A percentile compares a stretch with the other conserved stretches of the same genome.
Conservation (phyloP, 139 green algal genomes). For the Nannochloris sp. region DNA sequence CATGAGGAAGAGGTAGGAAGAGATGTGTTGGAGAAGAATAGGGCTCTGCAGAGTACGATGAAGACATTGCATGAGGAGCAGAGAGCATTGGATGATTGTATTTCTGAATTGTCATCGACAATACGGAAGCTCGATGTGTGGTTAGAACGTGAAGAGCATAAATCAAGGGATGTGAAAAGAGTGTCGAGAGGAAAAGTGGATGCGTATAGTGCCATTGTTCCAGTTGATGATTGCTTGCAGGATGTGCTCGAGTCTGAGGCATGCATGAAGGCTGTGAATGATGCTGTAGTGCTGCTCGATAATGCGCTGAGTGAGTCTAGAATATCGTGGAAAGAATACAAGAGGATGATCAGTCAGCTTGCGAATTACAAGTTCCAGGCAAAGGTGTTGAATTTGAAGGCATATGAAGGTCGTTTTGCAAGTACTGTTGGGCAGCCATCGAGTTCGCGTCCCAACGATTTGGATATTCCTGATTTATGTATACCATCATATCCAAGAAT, state of each 20-base stretch:
- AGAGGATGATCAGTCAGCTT: not conserved
- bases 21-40: not conserved
- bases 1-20: not conserved
- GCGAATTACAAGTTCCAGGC: not conserved
- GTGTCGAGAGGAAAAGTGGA: not conserved
- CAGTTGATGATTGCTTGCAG: not conserved
- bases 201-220: constrained; percentile 4
- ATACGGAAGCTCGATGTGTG: constrained; percentile 2
- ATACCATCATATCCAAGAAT: constrained; percentile 1
- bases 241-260: not conserved
- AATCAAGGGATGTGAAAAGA: not conserved
- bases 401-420: too few relatives aligned
- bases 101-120: not conserved
- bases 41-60: not conserved
- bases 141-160: constrained; percentile 7
- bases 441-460: too few relatives aligned
- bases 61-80: not conserved
- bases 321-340: constrained; percentile 7
- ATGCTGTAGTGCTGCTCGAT: constrained; percentile 1
- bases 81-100: not conserved
- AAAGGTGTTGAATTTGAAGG: not conserved
- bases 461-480: too few relatives aligned
- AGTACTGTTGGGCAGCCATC: too few relatives aligned
- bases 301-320: not conserved
- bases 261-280: constrained; percentile 1